Base-by-base conservation (phyloP, 768 basidiomycete species). In the Lentinula guzmanii region DNA sequence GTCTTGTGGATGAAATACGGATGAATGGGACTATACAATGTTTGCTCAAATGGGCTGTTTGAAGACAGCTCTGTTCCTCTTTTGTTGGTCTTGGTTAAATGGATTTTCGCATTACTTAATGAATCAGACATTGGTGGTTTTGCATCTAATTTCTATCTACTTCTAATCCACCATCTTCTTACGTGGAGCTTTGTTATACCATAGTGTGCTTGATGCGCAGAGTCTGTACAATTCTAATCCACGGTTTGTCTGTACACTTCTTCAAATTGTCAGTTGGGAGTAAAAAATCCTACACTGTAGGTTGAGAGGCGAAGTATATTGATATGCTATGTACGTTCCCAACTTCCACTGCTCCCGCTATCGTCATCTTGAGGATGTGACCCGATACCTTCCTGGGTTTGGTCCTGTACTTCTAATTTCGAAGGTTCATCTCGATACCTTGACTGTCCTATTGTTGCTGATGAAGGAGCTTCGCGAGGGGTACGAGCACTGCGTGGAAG, bases 401-500 rank as follows among this genome's bases (percentile, higher is more conserved):
- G 10, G 34, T 16, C 10, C n/a, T 4, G 39, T 9, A 15, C 8
- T 7, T 43, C 55, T 37, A 13, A 31, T 13, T 56, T 18, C 10
- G 39, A 24, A 15, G 55, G 55, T 7, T 42, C 41, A 43, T 59
- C 58, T 48, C 46, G 43, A 50, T 59, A 48, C 46, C 46, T 33
- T 18, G 41, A 45, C 58, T 24, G 45, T n/a, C 58, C 45, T n/a
- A 15, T 11, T 11, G 21, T 45, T 13, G 21, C 34, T 35, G 45
- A 59, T 16, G 58, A 24, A 48, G 48, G 34, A n/a, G 13, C 34
- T 6, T 31, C 34, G n/a, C 28, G 21, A 13, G 18, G 31, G 5
- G 41, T 72, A 67, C 75, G 73, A 21, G 69, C 71, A 33, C 76
- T 74, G 21, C 80, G 28, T 4, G 58, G 79, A 52, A 95, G 75